Evolutionary conservation across 371 early-diverging fungal species (phyloP), one percentile per base, ranked within the genome.

Genomic region (Amoeboaphelidium protococcarum): DNA sequence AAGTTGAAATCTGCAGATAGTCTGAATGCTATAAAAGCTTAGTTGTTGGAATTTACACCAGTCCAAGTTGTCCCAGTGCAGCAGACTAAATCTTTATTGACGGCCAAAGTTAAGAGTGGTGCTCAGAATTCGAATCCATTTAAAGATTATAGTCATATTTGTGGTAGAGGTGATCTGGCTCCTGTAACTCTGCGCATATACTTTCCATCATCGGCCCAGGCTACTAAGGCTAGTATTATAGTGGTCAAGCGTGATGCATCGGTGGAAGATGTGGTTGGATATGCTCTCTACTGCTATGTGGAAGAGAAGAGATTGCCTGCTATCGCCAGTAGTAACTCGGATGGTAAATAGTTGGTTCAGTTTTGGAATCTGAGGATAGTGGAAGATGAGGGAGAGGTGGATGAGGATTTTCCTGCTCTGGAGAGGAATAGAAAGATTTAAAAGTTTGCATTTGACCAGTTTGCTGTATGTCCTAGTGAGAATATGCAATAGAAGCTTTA

Each of bases 351-450:
- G 46, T 68, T 80, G 12, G 69, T 68, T 1, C 61, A 68, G 45
- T 45, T 45, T 46, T 91, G 92, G 92, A 76, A 70, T 13, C 58
- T 91, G 61, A 64, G 84, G 43, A 86, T 94, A 50, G 87, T 80
- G 1, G 92, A 88, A 55, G 89, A 87, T 47, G 88, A 86, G 65
- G 92, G 92, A 16, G 73, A 72, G 31, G 77, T 91, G 45, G 95
- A 94, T 54, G 89, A 89, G 31, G 91, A 89, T 60, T 74, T 94
- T 53, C 92, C 92, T 40, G 87, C 86, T 1, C 64, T 88, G 50
- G 91, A 94, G 48, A 71, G 89, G 44, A 70, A 71, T 6, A 62
- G 82, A 16, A 77, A 74, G 50, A 85, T 91, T 52, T 69, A 76
- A 13, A 73, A 78, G 54, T 82, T 86, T 53, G 71, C 73, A 0